phyloP scores from a whole-genome alignment of 1,284 basidiomycete genomes.

The Ustilago curta region DNA sequence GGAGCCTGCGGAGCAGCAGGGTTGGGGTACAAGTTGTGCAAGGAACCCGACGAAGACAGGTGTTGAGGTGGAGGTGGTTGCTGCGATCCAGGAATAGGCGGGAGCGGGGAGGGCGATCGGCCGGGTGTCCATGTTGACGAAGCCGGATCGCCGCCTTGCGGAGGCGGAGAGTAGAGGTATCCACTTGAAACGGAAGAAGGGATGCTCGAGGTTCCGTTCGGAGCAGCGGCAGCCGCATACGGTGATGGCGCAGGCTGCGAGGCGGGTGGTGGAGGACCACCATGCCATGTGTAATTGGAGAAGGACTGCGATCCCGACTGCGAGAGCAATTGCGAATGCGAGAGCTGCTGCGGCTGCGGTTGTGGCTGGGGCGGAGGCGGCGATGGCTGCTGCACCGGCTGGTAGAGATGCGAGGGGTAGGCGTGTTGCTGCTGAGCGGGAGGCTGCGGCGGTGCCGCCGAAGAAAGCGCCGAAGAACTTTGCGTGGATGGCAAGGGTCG shows the following conservation, averaged over 20 bases:
- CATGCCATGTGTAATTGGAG: constrained; percentile 29
- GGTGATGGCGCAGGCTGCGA: constrained; percentile 15
- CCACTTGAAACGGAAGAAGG: constrained; percentile 30
- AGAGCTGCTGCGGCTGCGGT: constrained; percentile 14
- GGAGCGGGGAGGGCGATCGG: constrained; percentile 32
- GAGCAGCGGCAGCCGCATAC: constrained; percentile 14
- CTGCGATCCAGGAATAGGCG: constrained; percentile 24
- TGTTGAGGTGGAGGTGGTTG: constrained; percentile 20
- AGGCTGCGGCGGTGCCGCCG: constrained; percentile 11
- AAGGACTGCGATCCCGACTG: constrained; percentile 19
- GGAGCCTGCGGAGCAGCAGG: constrained; percentile 7
- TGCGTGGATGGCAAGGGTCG: constrained; percentile 46
- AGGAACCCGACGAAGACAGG: background rate
- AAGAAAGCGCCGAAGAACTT: constrained; percentile 18
- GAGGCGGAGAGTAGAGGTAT: constrained; percentile 33
- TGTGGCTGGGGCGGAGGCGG: constrained; percentile 25
- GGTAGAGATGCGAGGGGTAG: constrained; percentile 38
- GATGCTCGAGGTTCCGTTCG: constrained; percentile 11
- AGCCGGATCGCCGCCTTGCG: background rate
- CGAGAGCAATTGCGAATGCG: constrained; percentile 24
- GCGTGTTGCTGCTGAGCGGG: constrained; percentile 12
- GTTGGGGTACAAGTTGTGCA: constrained; percentile 20
- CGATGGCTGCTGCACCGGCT: constrained; percentile 33
- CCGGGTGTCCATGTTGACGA: constrained; percentile 17
- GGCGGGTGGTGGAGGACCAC: constrained; percentile 19